Percentiles rank a stretch among this genome's conserved stretches.
Evolutionary conservation across 1,284 basidiomycete genomes (phyloP).

Genomic region (Ceratobasidium papillatum): DNA sequence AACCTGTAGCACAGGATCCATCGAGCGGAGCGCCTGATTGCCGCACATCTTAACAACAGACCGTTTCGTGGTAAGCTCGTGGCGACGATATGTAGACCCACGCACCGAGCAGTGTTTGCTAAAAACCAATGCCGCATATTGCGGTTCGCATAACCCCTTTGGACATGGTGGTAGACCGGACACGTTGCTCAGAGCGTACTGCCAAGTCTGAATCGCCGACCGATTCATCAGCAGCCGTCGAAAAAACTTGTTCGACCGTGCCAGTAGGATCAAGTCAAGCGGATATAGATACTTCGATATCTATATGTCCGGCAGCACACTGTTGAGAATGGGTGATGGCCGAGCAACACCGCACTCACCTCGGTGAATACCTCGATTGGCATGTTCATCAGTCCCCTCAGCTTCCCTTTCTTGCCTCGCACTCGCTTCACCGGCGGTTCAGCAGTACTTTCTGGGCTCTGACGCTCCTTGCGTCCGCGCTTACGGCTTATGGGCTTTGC

Average conservation of each 20-base stretch:
- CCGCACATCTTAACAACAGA: constrained; percentile 1
- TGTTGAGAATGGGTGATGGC: too few relatives aligned
- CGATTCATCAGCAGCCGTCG: constrained; percentile 21
- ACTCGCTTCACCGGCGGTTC: not conserved
- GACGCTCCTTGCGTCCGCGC: not conserved
- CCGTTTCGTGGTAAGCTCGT: too few relatives aligned
- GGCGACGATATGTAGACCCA: not conserved
- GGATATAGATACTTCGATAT: constrained; percentile 14
- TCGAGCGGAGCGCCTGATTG: not conserved
- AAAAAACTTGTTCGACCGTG: constrained; percentile 30
- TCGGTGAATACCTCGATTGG: constrained; percentile 12
- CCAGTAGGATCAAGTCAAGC: constrained; percentile 27
- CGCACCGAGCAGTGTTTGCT: constrained; percentile 34
- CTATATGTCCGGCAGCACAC: not conserved
- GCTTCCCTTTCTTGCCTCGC: not conserved
- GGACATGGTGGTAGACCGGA: constrained; percentile 27
- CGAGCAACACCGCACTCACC: too few relatives aligned
- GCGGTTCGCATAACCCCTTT: constrained; percentile 27
- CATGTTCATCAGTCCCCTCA: constrained; percentile 10
- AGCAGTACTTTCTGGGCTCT: not conserved
- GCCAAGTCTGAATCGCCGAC: constrained; percentile 25
- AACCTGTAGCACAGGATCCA: constrained; percentile 16
- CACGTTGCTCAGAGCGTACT: constrained; percentile 2
- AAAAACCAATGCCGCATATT: constrained; percentile 28
- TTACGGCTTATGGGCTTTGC: not conserved